These are phyloP conservation scores for Crithidia sp. DNA, from an alignment of 208 protist species.

Conservation along the genomic window DNA sequence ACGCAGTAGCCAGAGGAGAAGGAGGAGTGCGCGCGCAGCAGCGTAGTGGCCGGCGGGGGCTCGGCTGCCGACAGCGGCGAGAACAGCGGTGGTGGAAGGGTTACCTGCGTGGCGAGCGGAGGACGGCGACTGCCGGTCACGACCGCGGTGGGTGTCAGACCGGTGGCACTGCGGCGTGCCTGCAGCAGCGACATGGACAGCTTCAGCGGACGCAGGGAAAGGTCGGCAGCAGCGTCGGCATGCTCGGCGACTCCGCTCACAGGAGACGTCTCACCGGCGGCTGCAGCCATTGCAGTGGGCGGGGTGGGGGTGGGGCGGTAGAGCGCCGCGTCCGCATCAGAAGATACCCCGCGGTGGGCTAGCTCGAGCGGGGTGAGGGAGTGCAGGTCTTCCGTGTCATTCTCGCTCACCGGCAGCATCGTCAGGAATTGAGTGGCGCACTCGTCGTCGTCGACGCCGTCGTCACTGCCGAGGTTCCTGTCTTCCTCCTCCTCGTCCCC, in stretches of 20 bases:
- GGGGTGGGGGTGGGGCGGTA: no score
- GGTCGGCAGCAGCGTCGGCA: no score
- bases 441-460: neutral
- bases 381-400: neutral
- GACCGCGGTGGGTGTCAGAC: neutral
- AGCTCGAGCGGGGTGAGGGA: no score
- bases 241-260: no score
- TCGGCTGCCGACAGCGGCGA: no score
- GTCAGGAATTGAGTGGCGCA: neutral
- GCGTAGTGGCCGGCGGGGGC: no score
- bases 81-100: no score
- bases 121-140: neutral
- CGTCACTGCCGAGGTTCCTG: neutral
- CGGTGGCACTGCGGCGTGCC: neutral
- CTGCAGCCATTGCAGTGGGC: no score
- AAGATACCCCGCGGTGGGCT: neutral
- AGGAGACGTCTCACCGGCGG: no score
- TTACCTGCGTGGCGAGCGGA: neutral
- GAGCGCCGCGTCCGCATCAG: no score
- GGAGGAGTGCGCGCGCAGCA: constrained; percentile 2
- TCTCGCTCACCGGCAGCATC: constrained; percentile 8
- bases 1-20: neutral
- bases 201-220: neutral
- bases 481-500: neutral
- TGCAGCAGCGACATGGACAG: constrained; percentile 14